phyloP scores from a whole-genome alignment of 2,329 filamentous ascomycete species.

The Dothistroma pini region DNA sequence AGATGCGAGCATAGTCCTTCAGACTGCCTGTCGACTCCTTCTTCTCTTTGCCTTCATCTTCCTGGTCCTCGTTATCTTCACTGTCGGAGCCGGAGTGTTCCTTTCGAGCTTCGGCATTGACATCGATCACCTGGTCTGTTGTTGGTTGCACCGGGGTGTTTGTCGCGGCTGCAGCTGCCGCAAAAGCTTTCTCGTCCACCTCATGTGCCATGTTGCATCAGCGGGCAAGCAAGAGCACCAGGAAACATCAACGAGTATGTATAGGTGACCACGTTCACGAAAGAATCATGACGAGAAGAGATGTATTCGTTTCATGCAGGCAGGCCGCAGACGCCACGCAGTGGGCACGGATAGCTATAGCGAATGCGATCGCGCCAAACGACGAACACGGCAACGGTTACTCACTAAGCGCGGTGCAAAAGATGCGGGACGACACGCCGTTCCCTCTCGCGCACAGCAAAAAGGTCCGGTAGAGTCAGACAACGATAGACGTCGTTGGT shows the following conservation, averaged over 20 bases:
- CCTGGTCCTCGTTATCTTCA: not conserved
- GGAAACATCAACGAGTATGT: not conserved
- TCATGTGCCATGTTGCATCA: not conserved
- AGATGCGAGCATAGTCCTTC: constrained; percentile 30
- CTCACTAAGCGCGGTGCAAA: too few relatives aligned
- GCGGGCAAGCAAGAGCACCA: not conserved
- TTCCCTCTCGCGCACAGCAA: too few relatives aligned
- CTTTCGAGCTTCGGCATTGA: not conserved
- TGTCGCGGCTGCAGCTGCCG: not conserved
- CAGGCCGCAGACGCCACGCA: not conserved
- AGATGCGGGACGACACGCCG: too few relatives aligned
- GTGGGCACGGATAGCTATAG: not conserved
- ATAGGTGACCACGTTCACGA: not conserved
- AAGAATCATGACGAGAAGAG: not conserved
- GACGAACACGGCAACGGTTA: not conserved
- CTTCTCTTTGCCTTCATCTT: not conserved
- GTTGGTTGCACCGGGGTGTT: not conserved
- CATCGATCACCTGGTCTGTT: constrained; percentile 1
- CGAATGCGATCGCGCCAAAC: not conserved
- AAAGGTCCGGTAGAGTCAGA: not conserved
- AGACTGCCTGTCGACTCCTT: constrained; percentile 14
- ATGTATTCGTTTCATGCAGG: not conserved
- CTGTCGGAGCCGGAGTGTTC: not conserved
- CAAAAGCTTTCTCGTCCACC: constrained; percentile 3
- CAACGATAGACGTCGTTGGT: not conserved